Base-by-base conservation (phyloP, 768 basidiomycete species). In the Amanita phalloides region DNA sequence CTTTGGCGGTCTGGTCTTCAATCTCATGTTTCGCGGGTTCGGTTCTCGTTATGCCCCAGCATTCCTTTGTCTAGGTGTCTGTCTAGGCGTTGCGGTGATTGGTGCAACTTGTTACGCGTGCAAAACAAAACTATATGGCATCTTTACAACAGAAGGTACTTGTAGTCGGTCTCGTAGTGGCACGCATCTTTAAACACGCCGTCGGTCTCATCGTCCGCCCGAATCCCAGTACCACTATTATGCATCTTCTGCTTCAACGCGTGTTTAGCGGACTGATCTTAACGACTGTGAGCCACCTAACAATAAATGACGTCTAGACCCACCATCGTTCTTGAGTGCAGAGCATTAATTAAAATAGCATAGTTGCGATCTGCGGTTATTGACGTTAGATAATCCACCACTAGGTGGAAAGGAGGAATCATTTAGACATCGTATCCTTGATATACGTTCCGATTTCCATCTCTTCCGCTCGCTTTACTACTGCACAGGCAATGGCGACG, bases 401-500 rank as follows among this genome's bases (percentile, higher is more conserved):
- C 17, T 17, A 17, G 17, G 17, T 17, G 17, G 17, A 17, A 17
- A 17, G 17, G 17, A 17, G 11, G 32, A 33, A 4, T 38, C 3
- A 7, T 9, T 13, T 49, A 38, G 11, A 49, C 28, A 55, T 81
- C 80, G 58, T 77, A 82, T 66, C 59, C 7, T 60, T 54, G 20
- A 89, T 66, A 0, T 58, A 49, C 0, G 68, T 77, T 6, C 90
- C 87, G 4, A 78, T 56, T 1, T 70, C 53, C 58, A 74, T 65
- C 49, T 68, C 60, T 57, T 79, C 67, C 1, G 90, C 90, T 48
- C 71, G 72, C 3, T 75, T 66, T 1, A 90, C 75, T 1, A 91
- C 78, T 2, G 84, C 76, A 50, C 67, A 72, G 8, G 89, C 81
- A 53, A 94, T 89, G 0, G 83, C 86, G 4, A 89, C 86, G 57